These are phyloP conservation scores for Penicillium sp. DNA, from an alignment of 2,329 filamentous ascomycete species.

Conservation along the genomic window DNA sequence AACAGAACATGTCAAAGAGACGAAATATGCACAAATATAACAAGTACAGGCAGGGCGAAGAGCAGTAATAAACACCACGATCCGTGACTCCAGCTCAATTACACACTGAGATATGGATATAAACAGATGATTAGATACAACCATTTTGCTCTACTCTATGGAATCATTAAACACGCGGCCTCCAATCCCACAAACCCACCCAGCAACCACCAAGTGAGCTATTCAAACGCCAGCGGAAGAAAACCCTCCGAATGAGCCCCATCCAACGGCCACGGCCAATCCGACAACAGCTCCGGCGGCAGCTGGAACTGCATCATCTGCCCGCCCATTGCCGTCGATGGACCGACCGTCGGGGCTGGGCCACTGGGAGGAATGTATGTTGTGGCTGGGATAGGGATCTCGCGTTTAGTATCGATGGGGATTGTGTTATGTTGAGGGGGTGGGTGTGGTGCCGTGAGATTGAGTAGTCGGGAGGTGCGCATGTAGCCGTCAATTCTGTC, in stretches of 20 bases:
- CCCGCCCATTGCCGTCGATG: constrained; percentile 10
- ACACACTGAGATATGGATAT: neutral
- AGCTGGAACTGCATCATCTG: constrained; percentile 33
- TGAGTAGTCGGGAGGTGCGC: constrained; percentile 19
- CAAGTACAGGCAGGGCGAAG: neutral
- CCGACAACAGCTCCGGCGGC: constrained; percentile 34
- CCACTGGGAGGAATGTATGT: constrained; percentile 7
- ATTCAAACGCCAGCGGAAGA: constrained; percentile 21
- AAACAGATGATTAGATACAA: constrained; percentile 1
- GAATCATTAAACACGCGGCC: neutral
- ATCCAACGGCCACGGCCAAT: constrained; percentile 36
- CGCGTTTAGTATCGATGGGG: constrained; percentile 4
- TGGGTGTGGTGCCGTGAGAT: constrained; percentile 7
- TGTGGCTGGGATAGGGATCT: constrained; percentile 5
- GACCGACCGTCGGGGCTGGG: constrained; percentile 1
- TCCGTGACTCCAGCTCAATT: neutral
- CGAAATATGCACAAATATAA: neutral
- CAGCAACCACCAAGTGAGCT: neutral
- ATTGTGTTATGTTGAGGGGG: constrained; percentile 7
- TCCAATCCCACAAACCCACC: neutral
- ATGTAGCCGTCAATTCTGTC: constrained; percentile 41
- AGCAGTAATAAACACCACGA: neutral
- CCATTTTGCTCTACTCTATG: constrained; percentile 1
- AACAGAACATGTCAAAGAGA: neutral
- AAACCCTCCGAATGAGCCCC: constrained; percentile 19